Percentiles rank a stretch among this genome's conserved stretches.
Evolutionary conservation across 306 rosid species (phyloP).

Genomic region (Ammopiptanthus mongolicus): DNA sequence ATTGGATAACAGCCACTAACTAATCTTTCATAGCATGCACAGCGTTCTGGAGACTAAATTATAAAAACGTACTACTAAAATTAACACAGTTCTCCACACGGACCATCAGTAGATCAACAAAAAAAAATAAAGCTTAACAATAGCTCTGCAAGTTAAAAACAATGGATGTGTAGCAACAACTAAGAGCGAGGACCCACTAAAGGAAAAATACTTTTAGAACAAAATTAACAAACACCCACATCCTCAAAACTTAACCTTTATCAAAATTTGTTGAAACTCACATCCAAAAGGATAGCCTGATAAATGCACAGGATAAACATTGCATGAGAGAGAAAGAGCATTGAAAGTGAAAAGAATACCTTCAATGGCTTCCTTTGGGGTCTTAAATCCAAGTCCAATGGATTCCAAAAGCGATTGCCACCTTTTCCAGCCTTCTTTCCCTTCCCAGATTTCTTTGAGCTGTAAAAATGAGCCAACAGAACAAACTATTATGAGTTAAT

Average conservation of each 20-base stretch:
- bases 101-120: background rate
- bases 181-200: background rate
- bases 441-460: slow-evolving; percentile 73
- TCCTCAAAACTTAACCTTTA: background rate
- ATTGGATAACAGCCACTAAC: background rate
- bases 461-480: background rate
- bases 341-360: slow-evolving; percentile 23
- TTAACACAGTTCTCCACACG: background rate
- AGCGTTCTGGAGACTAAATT: background rate
- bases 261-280: background rate
- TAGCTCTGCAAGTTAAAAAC: background rate
- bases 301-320: background rate
- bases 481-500: background rate
- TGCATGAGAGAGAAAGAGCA: too few relatives aligned
- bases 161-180: background rate
- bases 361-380: slow-evolving; percentile 79
- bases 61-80: background rate
- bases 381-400: slow-evolving; percentile 81
- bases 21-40: background rate
- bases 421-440: slow-evolving; percentile 87
- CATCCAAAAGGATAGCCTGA: background rate
- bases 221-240: background rate
- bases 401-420: slow-evolving; percentile 71
- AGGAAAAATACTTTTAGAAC: background rate
- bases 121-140: background rate